These are phyloP conservation scores for Prunus dulcis DNA, from an alignment of 306 rosid species.

Conservation along the genomic window DNA sequence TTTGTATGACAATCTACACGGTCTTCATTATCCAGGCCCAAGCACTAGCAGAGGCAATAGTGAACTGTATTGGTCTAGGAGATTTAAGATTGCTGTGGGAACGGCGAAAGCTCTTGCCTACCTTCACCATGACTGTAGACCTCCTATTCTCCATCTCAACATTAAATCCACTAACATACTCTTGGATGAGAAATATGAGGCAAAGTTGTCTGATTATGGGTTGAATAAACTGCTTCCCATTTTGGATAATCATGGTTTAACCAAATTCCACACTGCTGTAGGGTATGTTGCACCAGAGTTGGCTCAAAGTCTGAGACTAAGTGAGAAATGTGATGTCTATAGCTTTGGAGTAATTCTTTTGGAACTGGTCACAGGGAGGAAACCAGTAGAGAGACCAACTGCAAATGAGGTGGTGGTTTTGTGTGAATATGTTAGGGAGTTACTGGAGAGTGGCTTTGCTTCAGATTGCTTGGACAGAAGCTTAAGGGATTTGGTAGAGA, in stretches of 20 bases:
- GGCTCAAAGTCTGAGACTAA: constrained; percentile 80
- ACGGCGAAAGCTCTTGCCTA: constrained; percentile 83
- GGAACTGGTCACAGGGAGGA: constrained; percentile 95
- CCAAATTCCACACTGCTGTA: constrained; percentile 77
- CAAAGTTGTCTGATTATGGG: constrained; percentile 90
- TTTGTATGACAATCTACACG: constrained; percentile 82
- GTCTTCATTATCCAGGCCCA: constrained; percentile 67
- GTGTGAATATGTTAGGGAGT: constrained; percentile 81
- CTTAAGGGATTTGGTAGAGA: constrained; percentile 73
- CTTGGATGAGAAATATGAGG: constrained; percentile 70
- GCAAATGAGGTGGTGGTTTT: constrained; percentile 73
- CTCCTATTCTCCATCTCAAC: constrained; percentile 96
- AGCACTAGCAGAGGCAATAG: constrained; percentile 69
- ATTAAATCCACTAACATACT: constrained; percentile 89
- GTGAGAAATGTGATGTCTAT: constrained; percentile 93
- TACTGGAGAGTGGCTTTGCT: constrained; percentile 74
- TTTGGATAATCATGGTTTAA: constrained; percentile 71
- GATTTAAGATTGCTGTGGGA: constrained; percentile 84
- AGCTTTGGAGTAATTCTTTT: constrained; percentile 92
- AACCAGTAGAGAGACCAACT: constrained; percentile 92
- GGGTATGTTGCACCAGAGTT: constrained; percentile 98
- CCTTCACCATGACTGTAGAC: constrained; percentile 95
- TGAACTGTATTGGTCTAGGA: constrained; percentile 70
- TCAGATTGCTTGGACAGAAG: constrained; percentile 82
- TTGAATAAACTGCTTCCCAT: constrained; percentile 86